Evolutionary conservation across 371 early-diverging fungal genomes (phyloP).

Genomic region (Apophysomyces trapeziformis): DNA sequence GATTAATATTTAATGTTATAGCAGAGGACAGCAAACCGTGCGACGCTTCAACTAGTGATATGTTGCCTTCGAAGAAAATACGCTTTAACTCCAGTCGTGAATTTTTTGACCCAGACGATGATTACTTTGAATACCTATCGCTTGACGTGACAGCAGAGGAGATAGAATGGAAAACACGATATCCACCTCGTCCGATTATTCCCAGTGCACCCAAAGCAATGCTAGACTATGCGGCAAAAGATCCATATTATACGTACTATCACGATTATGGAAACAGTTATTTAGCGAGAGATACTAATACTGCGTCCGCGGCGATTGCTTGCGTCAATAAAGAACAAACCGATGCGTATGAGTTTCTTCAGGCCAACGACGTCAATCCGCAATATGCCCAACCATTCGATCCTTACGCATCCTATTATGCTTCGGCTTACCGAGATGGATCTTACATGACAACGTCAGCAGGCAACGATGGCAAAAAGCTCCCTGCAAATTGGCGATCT

Average conservation of each 20-base stretch:
- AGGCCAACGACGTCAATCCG: not conserved
- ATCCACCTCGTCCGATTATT: constrained; percentile 31
- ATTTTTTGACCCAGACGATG: constrained; percentile 41
- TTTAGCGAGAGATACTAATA: not conserved
- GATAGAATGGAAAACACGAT: constrained; percentile 28
- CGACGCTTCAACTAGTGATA: not conserved
- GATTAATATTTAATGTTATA: not conserved
- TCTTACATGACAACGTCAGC: constrained; percentile 5
- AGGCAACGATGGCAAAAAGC: constrained; percentile 12
- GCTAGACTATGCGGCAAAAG: constrained; percentile 24
- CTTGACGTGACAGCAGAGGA: constrained; percentile 23
- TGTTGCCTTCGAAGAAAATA: constrained; percentile 2
- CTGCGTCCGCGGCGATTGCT: not conserved
- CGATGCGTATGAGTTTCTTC: not conserved
- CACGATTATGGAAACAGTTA: constrained; percentile 3
- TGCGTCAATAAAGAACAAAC: not conserved
- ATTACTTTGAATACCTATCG: constrained; percentile 37
- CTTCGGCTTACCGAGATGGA: not conserved
- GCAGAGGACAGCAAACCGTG: not conserved
- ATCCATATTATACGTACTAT: not conserved
- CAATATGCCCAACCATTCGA: constrained; percentile 1
- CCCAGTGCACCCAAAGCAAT: constrained; percentile 44
- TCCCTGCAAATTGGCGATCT: constrained; percentile 37
- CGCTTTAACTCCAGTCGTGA: constrained; percentile 31
- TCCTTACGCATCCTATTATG: constrained; percentile 6